Evolutionary conservation across 371 early-diverging fungal genomes (phyloP).

Genomic region (Rhizopus delemar): DNA sequence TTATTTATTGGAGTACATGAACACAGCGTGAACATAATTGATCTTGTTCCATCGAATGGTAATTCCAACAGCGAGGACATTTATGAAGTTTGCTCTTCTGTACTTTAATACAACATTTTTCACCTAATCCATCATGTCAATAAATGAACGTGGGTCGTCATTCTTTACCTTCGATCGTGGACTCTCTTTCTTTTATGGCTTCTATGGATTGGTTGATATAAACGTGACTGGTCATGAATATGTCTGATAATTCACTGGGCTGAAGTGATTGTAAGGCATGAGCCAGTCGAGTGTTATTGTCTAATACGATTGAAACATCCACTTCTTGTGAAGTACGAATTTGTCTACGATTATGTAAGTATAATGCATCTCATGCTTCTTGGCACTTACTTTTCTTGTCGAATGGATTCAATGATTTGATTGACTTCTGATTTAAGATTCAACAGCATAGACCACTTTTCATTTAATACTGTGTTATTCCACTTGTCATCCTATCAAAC

Average conservation of each 20-base stretch:
- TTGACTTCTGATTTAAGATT: constrained; percentile 64
- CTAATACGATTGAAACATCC: constrained; percentile 41
- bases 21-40: constrained; percentile 46
- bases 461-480: constrained; percentile 49
- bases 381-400: constrained; percentile 60
- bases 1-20: constrained; percentile 26
- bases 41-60: constrained; percentile 35
- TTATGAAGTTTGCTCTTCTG: constrained; percentile 35
- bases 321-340: constrained; percentile 65
- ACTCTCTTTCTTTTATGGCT: constrained; percentile 20
- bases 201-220: constrained; percentile 21
- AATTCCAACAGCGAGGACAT: constrained; percentile 61
- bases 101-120: constrained; percentile 33
- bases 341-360: constrained; percentile 22
- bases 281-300: constrained; percentile 12
- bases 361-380: not conserved
- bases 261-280: constrained; percentile 29
- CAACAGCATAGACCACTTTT: constrained; percentile 61
- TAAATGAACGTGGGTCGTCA: not conserved
- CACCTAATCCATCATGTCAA: constrained; percentile 8
- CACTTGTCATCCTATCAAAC: constrained; percentile 46
- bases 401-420: constrained; percentile 66
- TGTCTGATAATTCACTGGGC: constrained; percentile 38
- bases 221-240: constrained; percentile 58
- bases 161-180: constrained; percentile 23